A percentile compares a stretch with the other conserved stretches of the same genome.
Evolutionary conservation across 2,329 filamentous ascomycete genomes (phyloP).

Genomic region (Stagonosporopsis vannaccii): DNA sequence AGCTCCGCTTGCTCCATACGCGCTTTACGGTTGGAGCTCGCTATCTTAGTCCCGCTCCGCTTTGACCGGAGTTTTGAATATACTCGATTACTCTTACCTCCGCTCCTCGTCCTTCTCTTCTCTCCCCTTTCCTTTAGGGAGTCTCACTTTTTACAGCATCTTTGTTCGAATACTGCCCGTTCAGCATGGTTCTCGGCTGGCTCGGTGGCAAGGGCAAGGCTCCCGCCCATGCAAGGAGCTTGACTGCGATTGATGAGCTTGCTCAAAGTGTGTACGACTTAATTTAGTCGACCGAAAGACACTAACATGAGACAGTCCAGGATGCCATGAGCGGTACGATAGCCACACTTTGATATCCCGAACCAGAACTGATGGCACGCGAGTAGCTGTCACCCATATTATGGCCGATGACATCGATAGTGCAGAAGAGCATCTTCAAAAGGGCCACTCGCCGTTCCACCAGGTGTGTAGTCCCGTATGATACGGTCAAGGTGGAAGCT

Average conservation of each 20-base stretch:
- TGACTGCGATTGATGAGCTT: constrained; percentile 65
- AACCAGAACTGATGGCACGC: constrained; percentile 34
- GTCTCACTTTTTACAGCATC: constrained; percentile 7
- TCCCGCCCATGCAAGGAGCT: constrained; percentile 59
- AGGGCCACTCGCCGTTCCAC: constrained; percentile 86
- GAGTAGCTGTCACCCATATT: constrained; percentile 70
- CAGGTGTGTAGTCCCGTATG: constrained; percentile 55
- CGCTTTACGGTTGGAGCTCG: constrained; percentile 11
- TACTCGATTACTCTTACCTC: constrained; percentile 8
- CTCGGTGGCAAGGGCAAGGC: constrained; percentile 46
- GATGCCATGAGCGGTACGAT: constrained; percentile 56
- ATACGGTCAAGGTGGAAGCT: constrained; percentile 21
- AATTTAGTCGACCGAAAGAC: not conserved
- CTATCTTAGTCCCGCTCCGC: constrained; percentile 17
- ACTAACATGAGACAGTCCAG: constrained; percentile 45
- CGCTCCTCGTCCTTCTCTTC: constrained; percentile 5
- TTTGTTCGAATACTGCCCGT: not conserved
- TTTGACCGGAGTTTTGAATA: constrained; percentile 15
- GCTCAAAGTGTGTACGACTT: constrained; percentile 56
- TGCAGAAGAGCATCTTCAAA: constrained; percentile 75
- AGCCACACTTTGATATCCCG: constrained; percentile 6
- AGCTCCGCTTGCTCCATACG: constrained; percentile 13
- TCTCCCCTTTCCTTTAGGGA: constrained; percentile 8
- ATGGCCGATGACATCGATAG: constrained; percentile 90
- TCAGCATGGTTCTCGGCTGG: constrained; percentile 48